Percentiles rank a stretch among this genome's conserved stretches.
These are phyloP conservation scores for Lyophyllum decastes DNA, from an alignment of 768 basidiomycete species.

Conservation along the genomic window DNA sequence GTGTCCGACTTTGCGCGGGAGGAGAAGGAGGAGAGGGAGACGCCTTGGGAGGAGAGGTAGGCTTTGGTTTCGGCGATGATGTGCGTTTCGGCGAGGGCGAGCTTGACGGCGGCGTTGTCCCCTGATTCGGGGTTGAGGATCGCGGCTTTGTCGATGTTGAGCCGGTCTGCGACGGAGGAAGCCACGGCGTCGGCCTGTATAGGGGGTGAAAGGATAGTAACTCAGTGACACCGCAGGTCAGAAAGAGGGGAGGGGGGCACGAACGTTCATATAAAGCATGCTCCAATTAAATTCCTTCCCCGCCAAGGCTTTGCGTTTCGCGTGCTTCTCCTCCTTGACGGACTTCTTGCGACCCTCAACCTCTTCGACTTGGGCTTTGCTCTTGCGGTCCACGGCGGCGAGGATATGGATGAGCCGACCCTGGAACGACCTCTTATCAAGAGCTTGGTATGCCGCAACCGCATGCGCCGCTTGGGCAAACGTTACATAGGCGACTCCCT, in stretches of 20 bases:
- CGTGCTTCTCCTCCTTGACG: conserved; percentile 61
- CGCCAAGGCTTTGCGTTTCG: conserved; percentile 65
- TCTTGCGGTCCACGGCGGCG: conserved; percentile 72
- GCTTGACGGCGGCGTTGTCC: conserved; percentile 85
- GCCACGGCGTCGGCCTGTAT: conserved; percentile 88
- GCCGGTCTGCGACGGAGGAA: conserved; percentile 85
- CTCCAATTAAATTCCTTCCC: conserved; percentile 91
- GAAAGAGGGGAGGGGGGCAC: conserved; percentile 35
- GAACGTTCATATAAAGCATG: conserved; percentile 96
- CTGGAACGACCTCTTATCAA: conserved; percentile 88
- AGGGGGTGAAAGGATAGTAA: neutral
- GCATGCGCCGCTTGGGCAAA: conserved; percentile 42
- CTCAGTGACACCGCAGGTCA: conserved; percentile 3
- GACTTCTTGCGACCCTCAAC: conserved; percentile 45
- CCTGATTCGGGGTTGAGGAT: conserved; percentile 82
- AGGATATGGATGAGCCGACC: conserved; percentile 91
- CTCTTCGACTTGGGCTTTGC: conserved; percentile 44
- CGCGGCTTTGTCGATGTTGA: conserved; percentile 84
- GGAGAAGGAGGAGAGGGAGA: conserved; percentile 49
- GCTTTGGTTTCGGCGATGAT: conserved; percentile 94
- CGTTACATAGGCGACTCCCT: conserved; percentile 55
- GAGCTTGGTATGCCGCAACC: conserved; percentile 68
- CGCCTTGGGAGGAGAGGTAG: conserved; percentile 80
- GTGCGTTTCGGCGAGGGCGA: conserved; percentile 95
- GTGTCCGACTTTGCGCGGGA: conserved; percentile 68